A percentile compares a stretch with the other conserved stretches of the same genome.
Evolutionary conservation across 805 yeast species (phyloP).

Genomic region (Wickerhamomyces sydowiorum): DNA sequence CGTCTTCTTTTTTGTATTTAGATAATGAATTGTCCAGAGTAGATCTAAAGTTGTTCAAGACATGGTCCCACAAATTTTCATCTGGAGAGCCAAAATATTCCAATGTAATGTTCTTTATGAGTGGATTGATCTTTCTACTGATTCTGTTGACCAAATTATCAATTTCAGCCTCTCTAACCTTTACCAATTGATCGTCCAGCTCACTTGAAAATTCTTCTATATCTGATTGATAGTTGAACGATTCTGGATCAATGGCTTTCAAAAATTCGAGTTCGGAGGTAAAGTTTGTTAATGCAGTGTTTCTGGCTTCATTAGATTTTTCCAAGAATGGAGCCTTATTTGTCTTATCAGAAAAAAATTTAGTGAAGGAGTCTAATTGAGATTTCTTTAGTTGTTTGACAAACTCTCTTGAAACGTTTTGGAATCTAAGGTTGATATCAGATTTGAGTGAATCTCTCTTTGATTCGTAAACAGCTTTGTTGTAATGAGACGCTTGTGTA

Average conservation of each 20-base stretch:
- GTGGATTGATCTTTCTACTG: slow-evolving; percentile 39
- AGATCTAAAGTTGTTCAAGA: slow-evolving; percentile 37
- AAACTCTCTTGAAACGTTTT: slow-evolving; percentile 37
- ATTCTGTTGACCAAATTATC: slow-evolving; percentile 32
- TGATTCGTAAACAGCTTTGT: slow-evolving; percentile 56
- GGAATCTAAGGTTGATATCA: slow-evolving; percentile 42
- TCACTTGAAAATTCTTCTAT: slow-evolving; percentile 25
- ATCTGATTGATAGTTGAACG: slow-evolving; percentile 27
- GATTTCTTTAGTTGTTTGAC: slow-evolving; percentile 31
- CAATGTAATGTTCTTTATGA: slow-evolving; percentile 45
- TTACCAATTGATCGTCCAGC: slow-evolving; percentile 21
- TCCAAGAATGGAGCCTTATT: slow-evolving; percentile 26
- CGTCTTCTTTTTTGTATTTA: slow-evolving; percentile 23
- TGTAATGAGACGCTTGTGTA: slow-evolving; percentile 70
- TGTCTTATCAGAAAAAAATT: slow-evolving; percentile 20
- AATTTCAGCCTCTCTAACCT: slow-evolving; percentile 20
- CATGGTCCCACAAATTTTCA: slow-evolving; percentile 54
- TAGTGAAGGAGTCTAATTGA: slow-evolving; percentile 26
- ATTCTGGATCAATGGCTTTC: slow-evolving; percentile 9
- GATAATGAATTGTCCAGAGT: slow-evolving; percentile 25
- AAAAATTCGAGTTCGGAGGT: slow-evolving; percentile 11
- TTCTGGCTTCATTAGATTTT: slow-evolving; percentile 28
- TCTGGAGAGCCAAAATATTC: slow-evolving; percentile 45
- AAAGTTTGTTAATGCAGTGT: slow-evolving; percentile 15
- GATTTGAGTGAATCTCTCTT: slow-evolving; percentile 45